Evolutionary conservation across 352 stramenopile species (phyloP).

Genomic region (Phytophthora melonis): DNA sequence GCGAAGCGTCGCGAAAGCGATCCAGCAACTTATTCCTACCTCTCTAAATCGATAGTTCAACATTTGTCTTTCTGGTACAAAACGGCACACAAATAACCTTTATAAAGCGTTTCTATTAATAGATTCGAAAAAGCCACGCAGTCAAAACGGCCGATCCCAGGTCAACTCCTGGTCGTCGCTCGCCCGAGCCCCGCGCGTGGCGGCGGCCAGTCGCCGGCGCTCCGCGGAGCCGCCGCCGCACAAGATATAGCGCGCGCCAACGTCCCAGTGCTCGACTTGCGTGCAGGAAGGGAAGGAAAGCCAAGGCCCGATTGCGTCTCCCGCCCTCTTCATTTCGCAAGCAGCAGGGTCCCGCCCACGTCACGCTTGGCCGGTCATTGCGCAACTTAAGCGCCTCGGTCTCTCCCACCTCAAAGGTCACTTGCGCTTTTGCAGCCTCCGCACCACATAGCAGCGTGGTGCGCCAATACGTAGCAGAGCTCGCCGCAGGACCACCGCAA

Average conservation of each 20-base stretch:
- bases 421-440: constrained; percentile 22
- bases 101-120: not conserved
- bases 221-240: not conserved
- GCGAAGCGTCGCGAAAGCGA: not conserved
- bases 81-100: not conserved
- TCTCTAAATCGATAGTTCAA: not conserved
- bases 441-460: not conserved
- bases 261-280: too few relatives aligned
- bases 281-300: too few relatives aligned
- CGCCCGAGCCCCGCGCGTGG: constrained; percentile 17
- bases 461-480: not conserved
- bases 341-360: constrained; percentile 14
- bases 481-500: too few relatives aligned
- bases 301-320: not conserved
- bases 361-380: constrained; percentile 20
- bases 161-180: constrained; percentile 21
- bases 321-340: constrained; percentile 19
- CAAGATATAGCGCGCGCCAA: not conserved
- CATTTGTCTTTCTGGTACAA: not conserved
- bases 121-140: constrained; percentile 8
- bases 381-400: constrained; percentile 26
- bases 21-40: not conserved
- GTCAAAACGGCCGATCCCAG: constrained; percentile 15
- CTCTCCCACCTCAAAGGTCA: constrained; percentile 24
- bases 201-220: constrained; percentile 13